A percentile compares a stretch with the other conserved stretches of the same genome.
These are phyloP conservation scores for Tympanopsis confertula DNA, from an alignment of 2,329 filamentous ascomycete genomes.

Conservation along the genomic window DNA sequence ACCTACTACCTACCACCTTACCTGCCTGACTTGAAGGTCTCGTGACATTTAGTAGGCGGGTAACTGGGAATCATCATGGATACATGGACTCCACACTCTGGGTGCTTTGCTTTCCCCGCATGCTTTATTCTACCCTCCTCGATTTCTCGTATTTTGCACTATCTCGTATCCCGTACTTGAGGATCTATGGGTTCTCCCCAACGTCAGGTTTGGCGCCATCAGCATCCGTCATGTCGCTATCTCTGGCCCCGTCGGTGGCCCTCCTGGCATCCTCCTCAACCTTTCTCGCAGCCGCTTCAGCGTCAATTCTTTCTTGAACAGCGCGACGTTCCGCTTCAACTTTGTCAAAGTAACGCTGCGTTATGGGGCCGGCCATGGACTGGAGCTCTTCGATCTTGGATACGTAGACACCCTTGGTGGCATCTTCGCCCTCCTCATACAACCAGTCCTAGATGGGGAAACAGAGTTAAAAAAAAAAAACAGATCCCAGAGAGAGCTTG, in stretches of 20 bases:
- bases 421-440: slow-evolving; percentile 92
- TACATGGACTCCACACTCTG: too few species aligned
- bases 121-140: too few species aligned
- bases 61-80: too few species aligned
- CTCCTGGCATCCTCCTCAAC: slow-evolving; percentile 43
- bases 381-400: slow-evolving; percentile 95
- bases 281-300: slow-evolving; percentile 68
- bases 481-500: too few species aligned
- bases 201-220: slow-evolving; percentile 38
- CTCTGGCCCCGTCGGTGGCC: slow-evolving; percentile 33
- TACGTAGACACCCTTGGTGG: slow-evolving; percentile 84
- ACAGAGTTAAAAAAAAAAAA: too few species aligned
- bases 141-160: too few species aligned
- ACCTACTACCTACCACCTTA: too few species aligned
- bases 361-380: slow-evolving; percentile 76
- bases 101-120: too few species aligned
- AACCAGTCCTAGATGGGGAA: slow-evolving; percentile 74
- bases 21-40: too few species aligned
- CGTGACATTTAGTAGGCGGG: too few species aligned
- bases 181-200: slow-evolving; percentile 27
- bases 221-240: slow-evolving; percentile 54
- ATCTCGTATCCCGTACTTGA: too few species aligned
- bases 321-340: slow-evolving; percentile 75
- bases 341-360: slow-evolving; percentile 92
- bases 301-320: slow-evolving; percentile 64